A percentile compares a stretch with the other conserved stretches of the same genome.
These are phyloP conservation scores for Alternaria infectoria DNA, from an alignment of 2,329 filamentous ascomycete species.

Conservation along the genomic window DNA sequence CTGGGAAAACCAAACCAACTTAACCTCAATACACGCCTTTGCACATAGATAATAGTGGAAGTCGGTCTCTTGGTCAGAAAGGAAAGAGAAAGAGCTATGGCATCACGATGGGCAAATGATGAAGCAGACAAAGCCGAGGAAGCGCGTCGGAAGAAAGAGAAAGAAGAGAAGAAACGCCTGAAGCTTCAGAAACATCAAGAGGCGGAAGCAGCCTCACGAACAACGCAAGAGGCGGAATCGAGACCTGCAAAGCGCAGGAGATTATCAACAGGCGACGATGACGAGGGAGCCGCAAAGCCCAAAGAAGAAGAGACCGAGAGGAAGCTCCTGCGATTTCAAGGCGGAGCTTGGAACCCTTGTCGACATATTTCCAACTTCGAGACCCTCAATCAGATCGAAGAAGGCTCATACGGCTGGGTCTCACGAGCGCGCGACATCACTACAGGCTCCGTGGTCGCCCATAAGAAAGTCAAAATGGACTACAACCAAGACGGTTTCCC, in stretches of 20 bases:
- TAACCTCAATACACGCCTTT: neutral
- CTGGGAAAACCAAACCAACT: neutral
- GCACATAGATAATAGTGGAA: neutral
- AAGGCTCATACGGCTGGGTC: conserved; percentile 95
- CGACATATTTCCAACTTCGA: conserved; percentile 87
- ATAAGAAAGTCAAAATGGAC: conserved; percentile 94
- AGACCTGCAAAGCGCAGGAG: conserved; percentile 65
- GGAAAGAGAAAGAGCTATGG: conserved; percentile 46
- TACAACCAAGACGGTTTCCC: conserved; percentile 77
- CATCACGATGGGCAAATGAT: conserved; percentile 87
- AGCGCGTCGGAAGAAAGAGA: conserved; percentile 76
- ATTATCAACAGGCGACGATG: conserved; percentile 59
- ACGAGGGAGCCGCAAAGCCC: conserved; percentile 25
- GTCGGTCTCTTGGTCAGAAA: neutral
- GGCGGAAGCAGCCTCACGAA: conserved; percentile 58
- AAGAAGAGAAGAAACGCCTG: conserved; percentile 84
- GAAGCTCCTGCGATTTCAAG: conserved; percentile 74
- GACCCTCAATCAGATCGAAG: conserved; percentile 94
- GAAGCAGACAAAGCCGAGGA: conserved; percentile 80
- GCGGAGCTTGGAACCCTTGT: conserved; percentile 71
- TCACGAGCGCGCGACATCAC: conserved; percentile 77
- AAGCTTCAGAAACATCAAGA: conserved; percentile 82
- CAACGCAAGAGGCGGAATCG: conserved; percentile 32
- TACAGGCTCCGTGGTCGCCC: conserved; percentile 81
- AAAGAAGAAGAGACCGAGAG: conserved; percentile 47